Percentiles rank a stretch among this genome's conserved stretches.
These are phyloP conservation scores for Citrus hindsii DNA, from an alignment of 345 rosid species.

Conservation along the genomic window DNA sequence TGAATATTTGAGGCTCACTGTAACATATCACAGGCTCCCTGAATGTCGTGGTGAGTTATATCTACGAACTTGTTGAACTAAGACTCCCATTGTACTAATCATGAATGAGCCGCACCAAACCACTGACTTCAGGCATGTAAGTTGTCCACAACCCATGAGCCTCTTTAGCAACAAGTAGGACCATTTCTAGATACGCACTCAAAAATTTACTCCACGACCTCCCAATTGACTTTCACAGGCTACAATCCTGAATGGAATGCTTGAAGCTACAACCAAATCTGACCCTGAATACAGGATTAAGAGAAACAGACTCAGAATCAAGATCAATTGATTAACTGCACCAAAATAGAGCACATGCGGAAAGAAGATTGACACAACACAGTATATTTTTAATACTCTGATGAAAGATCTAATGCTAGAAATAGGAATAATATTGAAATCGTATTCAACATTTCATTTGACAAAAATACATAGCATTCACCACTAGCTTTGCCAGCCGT, in stretches of 20 bases:
- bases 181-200: neutral
- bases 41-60: neutral
- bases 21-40: neutral
- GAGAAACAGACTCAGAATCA: neutral
- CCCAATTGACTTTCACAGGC: neutral
- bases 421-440: neutral
- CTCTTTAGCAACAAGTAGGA: neutral
- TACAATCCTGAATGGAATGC: neutral
- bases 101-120: neutral
- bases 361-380: neutral
- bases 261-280: neutral
- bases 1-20: neutral
- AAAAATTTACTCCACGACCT: neutral
- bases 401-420: neutral
- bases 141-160: neutral
- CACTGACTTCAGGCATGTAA: neutral
- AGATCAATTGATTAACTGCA: neutral
- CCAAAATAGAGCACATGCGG: neutral
- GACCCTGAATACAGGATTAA: neutral
- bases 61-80: neutral
- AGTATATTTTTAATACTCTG: no score
- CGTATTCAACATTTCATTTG: neutral
- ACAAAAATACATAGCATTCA: neutral
- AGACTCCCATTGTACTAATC: neutral
- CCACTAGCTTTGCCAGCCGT: neutral